Base-by-base conservation (phyloP, 148 eudicot genomes). In the Spergularia marina region DNA sequence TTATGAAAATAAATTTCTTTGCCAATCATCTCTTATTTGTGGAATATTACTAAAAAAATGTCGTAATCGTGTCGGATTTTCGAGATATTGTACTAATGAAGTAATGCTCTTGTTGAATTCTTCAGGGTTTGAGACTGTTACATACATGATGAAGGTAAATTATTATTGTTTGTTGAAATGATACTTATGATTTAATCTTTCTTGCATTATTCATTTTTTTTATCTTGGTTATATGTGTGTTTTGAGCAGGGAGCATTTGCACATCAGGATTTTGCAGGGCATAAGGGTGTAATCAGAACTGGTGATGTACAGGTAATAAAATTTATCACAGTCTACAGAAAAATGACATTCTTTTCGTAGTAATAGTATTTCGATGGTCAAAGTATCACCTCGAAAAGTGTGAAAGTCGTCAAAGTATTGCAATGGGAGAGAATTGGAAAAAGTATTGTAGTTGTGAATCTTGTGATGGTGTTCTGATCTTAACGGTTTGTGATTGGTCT, bases 191-290 rank as follows among this genome's bases (percentile, higher is more conserved):
- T 30, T 1, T 30, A 16, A 68, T 18, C 4, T 49, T 58, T 4
- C 4, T 6, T 44, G 12, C 10, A 7, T 60, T 20, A 15, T 12
- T 62, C 11, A 30, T 52, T 52, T 49, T 49, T 30, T 49, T 59
- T 7, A 10, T 59, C 15, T 16, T 56, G 17, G 20, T 6, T 44
- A 69, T 47, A 16, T 52, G 40, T 56, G 69, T 68, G 70, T 55
- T 17, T 70, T 73, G 75, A 70, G 17, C 77, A 94, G 98, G 98
- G 98, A 64, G 89, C 92, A 34, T 82, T 90, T 74, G 90, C 91
- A 16, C 98, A 95, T 85, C 92, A 95, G 84, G 98, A 95, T 85
- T 95, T 95, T 80, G 79, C 87, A 62, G 98, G 98, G 25, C 97
- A 95, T 53, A 85, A 85, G 78, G 97, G 96, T 53, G 88, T 91